phyloP scores from a whole-genome alignment of 75 land plant species.

The Ceratopteris richardii region DNA sequence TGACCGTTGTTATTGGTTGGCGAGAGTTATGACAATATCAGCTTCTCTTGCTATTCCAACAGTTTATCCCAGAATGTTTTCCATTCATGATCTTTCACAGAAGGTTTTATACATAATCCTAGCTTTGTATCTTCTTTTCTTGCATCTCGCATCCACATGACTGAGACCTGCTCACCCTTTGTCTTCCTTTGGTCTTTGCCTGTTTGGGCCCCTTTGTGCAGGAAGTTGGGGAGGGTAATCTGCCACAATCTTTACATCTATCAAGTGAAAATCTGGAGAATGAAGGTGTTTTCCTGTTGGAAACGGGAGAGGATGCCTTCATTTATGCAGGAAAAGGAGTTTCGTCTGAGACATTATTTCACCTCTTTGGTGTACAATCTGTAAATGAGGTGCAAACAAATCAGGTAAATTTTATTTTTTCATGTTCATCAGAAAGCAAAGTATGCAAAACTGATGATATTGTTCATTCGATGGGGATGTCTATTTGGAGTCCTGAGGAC shows the following conservation, averaged over 20 bases:
- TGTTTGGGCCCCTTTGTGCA: conserved; percentile 24
- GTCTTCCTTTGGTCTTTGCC: no score
- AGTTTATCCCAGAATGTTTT: conserved; percentile 84
- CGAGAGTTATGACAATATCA: conserved; percentile 57
- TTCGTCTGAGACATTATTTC: conserved; percentile 37
- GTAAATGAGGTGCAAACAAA: conserved; percentile 47
- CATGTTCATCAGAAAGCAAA: no score
- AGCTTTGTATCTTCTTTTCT: not conserved
- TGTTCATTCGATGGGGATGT: no score
- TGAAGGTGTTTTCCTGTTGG: conserved; percentile 74
- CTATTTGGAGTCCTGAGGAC: no score
- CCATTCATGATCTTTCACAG: conserved; percentile 56
- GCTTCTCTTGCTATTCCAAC: conserved; percentile 64
- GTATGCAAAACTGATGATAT: no score
- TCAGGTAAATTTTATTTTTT: conserved; percentile 35
- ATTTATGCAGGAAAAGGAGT: conserved; percentile 62
- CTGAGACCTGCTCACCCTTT: no score
- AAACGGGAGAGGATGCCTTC: conserved; percentile 73
- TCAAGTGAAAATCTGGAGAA: conserved; percentile 82
- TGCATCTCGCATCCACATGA: no score
- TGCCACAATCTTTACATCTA: conserved; percentile 54
- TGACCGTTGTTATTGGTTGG: conserved; percentile 87
- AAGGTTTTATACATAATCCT: conserved; percentile 34
- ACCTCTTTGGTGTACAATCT: conserved; percentile 71
- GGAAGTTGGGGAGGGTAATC: conserved; percentile 34